These are phyloP conservation scores for Eucalyptus urophylla DNA, from an alignment of 345 rosid species.

Conservation along the genomic window DNA sequence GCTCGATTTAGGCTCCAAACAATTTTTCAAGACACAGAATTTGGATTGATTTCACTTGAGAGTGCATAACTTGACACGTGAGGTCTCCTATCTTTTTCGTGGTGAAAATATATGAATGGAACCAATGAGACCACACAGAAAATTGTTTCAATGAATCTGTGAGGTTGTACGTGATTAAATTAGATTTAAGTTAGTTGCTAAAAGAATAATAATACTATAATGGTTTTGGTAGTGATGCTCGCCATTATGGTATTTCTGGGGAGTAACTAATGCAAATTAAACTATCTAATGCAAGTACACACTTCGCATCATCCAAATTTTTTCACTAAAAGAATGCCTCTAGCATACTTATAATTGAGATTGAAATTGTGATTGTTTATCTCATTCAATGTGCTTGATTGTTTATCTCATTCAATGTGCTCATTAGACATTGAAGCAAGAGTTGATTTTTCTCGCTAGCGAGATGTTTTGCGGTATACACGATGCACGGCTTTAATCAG, in stretches of 20 bases:
- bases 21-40: neutral
- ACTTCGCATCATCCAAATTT: neutral
- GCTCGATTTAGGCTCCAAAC: neutral
- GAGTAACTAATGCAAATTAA: neutral
- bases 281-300: neutral
- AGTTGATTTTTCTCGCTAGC: neutral
- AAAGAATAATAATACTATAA: neutral
- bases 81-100: neutral
- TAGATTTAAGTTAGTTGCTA: neutral
- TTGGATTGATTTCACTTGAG: neutral
- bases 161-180: neutral
- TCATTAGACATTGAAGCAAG: neutral
- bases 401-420: neutral
- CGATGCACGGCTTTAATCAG: neutral
- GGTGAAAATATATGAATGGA: neutral
- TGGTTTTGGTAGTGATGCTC: neutral
- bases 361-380: neutral
- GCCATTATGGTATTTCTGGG: neutral
- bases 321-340: neutral
- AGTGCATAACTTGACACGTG: neutral
- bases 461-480: neutral
- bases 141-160: fast-evolving
- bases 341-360: neutral
- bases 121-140: neutral
- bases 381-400: neutral